A percentile compares a stretch with the other conserved stretches of the same genome.
These are phyloP conservation scores for Malus hybrid DNA, from an alignment of 331 rosid species.

Conservation along the genomic window DNA sequence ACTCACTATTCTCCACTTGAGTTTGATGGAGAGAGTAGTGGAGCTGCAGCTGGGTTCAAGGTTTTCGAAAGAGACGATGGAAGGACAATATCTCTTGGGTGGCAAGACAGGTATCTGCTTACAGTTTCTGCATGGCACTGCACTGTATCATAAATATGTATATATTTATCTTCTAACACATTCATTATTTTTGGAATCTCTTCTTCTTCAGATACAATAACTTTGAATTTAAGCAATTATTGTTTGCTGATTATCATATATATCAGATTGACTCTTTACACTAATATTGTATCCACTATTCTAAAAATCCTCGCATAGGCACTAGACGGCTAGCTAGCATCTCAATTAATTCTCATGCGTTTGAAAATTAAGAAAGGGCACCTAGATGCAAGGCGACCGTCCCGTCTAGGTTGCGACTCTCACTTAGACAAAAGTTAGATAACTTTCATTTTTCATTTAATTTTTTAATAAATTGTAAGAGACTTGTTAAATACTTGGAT, in stretches of 20 bases:
- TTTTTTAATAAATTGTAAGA: no score
- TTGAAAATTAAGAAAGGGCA: no score
- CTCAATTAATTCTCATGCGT: no score
- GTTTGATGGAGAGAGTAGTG: constrained; percentile 43
- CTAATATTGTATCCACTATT: no score
- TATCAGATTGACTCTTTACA: background rate
- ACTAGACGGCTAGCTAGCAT: fast-evolving
- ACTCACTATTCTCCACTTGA: constrained; percentile 52
- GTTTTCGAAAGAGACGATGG: constrained; percentile 74
- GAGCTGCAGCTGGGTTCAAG: constrained; percentile 55
- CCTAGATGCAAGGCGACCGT: no score
- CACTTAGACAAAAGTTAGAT: no score
- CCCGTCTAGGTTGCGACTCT: no score
- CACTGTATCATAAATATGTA: background rate
- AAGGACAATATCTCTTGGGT: constrained; percentile 58
- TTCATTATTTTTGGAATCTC: background rate
- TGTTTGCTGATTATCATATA: background rate
- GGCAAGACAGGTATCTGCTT: constrained; percentile 73
- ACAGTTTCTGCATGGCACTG: constrained; percentile 69
- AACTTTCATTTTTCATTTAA: no score
- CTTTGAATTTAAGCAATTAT: background rate
- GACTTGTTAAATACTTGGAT: no score
- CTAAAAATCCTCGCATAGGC: no score
- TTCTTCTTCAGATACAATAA: background rate
- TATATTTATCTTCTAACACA: background rate